These are phyloP conservation scores for Pseudocercospora musae DNA, from an alignment of 2,329 filamentous ascomycete genomes.

Conservation along the genomic window DNA sequence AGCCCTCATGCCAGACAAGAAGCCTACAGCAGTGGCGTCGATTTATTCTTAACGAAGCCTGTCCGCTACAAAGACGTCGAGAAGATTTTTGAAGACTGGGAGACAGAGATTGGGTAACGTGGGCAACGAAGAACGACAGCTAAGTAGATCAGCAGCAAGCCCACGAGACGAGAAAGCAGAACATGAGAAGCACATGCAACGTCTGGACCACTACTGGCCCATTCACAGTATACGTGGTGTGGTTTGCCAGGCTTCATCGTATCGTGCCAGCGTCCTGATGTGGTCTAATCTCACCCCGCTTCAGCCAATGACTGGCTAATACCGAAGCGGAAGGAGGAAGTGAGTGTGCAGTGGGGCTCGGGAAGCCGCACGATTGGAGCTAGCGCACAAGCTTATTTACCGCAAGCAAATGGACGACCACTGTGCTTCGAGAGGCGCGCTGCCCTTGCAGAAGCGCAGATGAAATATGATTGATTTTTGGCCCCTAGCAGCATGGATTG, in stretches of 20 bases:
- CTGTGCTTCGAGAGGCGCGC: not conserved
- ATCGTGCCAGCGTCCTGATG: not conserved
- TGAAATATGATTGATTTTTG: not conserved
- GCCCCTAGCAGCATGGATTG: not conserved
- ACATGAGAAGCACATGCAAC: not conserved
- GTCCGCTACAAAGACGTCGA: conserved; percentile 12
- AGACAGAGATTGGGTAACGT: not conserved
- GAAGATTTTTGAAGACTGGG: conserved; percentile 8
- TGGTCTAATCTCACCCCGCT: not conserved
- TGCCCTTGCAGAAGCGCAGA: not conserved
- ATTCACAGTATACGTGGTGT: not conserved
- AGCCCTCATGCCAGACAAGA: conserved; percentile 25
- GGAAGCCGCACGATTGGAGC: not conserved
- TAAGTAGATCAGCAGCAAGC: not conserved
- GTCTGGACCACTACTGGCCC: not conserved
- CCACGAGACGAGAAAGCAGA: not conserved
- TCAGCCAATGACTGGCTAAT: not conserved
- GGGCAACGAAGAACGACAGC: not conserved
- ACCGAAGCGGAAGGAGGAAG: not conserved
- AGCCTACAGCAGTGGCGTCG: conserved; percentile 30
- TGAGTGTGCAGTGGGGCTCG: not conserved
- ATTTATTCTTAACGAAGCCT: conserved; percentile 34
- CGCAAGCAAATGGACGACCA: not conserved
- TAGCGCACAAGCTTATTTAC: not conserved
- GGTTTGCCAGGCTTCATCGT: not conserved